These are phyloP conservation scores for Pneumocystis canis DNA, from an alignment of 1,139 yeast genomes.

Conservation along the genomic window DNA sequence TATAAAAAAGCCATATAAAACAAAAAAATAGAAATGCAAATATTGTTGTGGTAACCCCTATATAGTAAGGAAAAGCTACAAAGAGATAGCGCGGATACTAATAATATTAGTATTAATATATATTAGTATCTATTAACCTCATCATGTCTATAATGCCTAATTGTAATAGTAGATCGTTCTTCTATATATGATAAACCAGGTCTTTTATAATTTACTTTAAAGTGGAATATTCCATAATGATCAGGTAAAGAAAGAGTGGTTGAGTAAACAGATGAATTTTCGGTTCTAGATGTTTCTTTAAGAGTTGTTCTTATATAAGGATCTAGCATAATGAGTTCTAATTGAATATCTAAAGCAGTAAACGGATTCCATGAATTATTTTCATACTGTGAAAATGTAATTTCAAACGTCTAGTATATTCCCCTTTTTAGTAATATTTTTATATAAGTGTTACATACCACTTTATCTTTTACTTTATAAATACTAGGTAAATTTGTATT, in stretches of 20 bases:
- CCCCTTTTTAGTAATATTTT: conserved; percentile 19
- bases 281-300: conserved; percentile 19
- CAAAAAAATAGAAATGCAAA: conserved; percentile 65
- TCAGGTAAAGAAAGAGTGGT: conserved; percentile 67
- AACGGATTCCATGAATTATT: conserved; percentile 59
- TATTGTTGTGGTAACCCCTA: conserved; percentile 56
- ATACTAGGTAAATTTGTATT: conserved; percentile 35
- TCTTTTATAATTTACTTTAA: conserved; percentile 63
- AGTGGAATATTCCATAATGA: conserved; percentile 93
- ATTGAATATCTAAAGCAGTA: conserved; percentile 46
- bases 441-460: conserved; percentile 12
- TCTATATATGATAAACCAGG: conserved; percentile 58
- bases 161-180: conserved; percentile 59
- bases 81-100: conserved; percentile 62
- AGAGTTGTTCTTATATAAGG: conserved; percentile 71
- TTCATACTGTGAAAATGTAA: conserved; percentile 53
- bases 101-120: not conserved
- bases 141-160: conserved; percentile 89
- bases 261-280: conserved; percentile 32
- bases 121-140: conserved; percentile 29
- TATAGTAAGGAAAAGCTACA: conserved; percentile 72
- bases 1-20: conserved; percentile 38
- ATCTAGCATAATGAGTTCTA: conserved; percentile 80
- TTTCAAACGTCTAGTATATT: conserved; percentile 30
- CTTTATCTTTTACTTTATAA: conserved; percentile 18